Percentiles rank a stretch among this genome's conserved stretches.
Conservation (phyloP, 179 eudicot species). For the Beta corolliflora region DNA sequence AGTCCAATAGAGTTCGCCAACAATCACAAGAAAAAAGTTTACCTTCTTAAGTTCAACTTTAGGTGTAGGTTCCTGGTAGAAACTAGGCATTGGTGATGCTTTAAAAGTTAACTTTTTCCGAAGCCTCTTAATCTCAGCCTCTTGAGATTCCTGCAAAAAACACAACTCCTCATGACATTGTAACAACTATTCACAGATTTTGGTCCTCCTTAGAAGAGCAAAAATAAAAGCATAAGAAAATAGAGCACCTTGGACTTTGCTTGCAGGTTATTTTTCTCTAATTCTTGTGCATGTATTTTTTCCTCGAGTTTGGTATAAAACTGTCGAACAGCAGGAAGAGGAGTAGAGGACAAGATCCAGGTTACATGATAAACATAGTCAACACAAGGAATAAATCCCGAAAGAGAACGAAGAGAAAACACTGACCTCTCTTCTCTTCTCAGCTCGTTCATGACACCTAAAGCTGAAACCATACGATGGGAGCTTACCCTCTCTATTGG, state of each 20-base stretch:
- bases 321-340: slow-evolving; percentile 38
- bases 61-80: slow-evolving; percentile 91
- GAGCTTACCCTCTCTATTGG: slow-evolving; percentile 64
- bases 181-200: background rate
- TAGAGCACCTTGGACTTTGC: slow-evolving; percentile 78
- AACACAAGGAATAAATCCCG: background rate
- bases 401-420: slow-evolving; percentile 5
- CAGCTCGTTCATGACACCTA: slow-evolving; percentile 90
- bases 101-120: slow-evolving; percentile 84
- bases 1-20: background rate
- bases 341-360: slow-evolving; percentile 8
- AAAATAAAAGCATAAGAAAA: slow-evolving; percentile 8
- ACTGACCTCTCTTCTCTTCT: slow-evolving; percentile 90
- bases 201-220: slow-evolving; percentile 9
- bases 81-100: slow-evolving; percentile 96
- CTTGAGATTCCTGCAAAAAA: slow-evolving; percentile 70
- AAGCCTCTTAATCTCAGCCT: slow-evolving; percentile 78
- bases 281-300: slow-evolving; percentile 86
- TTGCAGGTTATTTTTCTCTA: slow-evolving; percentile 70
- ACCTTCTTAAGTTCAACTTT: slow-evolving; percentile 92
- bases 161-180: background rate
- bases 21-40: slow-evolving; percentile 6
- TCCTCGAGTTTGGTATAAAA: slow-evolving; percentile 90
- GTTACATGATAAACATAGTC: slow-evolving; percentile 14
- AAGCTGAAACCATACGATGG: slow-evolving; percentile 87